These are phyloP conservation scores for Citrullus amarus DNA, from an alignment of 306 rosid genomes.

Conservation along the genomic window DNA sequence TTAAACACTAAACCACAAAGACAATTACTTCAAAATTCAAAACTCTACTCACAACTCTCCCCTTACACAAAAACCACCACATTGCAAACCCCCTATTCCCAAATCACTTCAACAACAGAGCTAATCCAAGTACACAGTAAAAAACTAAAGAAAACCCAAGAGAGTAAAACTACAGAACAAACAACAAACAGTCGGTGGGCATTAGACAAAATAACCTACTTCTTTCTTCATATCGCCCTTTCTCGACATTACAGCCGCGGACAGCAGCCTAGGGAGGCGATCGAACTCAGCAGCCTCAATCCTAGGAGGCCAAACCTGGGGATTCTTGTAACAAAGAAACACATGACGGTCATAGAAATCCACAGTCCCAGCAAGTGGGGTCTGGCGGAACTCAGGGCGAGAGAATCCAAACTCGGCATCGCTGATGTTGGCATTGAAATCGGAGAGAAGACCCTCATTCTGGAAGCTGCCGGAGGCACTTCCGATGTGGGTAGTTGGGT, in stretches of 20 bases:
- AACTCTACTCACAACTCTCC: not conserved
- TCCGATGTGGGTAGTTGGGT: slow-evolving; percentile 38
- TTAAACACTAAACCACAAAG: not conserved
- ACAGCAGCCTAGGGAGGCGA: slow-evolving; percentile 81
- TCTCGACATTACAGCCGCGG: slow-evolving; percentile 65
- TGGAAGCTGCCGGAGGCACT: slow-evolving; percentile 87
- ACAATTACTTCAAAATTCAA: not conserved
- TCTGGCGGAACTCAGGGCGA: slow-evolving; percentile 49
- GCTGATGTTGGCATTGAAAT: not conserved
- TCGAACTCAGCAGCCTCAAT: slow-evolving; percentile 96
- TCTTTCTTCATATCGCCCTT: slow-evolving; percentile 61
- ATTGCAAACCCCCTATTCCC: not conserved
- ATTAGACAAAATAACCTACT: slow-evolving; percentile 22
- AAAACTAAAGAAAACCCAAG: not conserved
- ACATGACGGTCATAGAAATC: slow-evolving; percentile 67
- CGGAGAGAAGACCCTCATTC: slow-evolving; percentile 49
- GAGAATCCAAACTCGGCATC: slow-evolving; percentile 70
- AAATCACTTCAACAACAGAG: slow-evolving; percentile 1
- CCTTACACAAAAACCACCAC: not conserved
- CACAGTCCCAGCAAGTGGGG: slow-evolving; percentile 63
- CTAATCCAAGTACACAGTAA: not conserved
- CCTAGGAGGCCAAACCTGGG: slow-evolving; percentile 75
- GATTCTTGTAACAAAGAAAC: slow-evolving; percentile 80
- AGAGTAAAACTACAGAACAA: not conserved
- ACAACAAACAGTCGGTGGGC: not conserved